A percentile compares a stretch with the other conserved stretches of the same genome.
Conservation (phyloP, 805 yeast species). For the Sugiyamaella boreocaroliniensis region DNA sequence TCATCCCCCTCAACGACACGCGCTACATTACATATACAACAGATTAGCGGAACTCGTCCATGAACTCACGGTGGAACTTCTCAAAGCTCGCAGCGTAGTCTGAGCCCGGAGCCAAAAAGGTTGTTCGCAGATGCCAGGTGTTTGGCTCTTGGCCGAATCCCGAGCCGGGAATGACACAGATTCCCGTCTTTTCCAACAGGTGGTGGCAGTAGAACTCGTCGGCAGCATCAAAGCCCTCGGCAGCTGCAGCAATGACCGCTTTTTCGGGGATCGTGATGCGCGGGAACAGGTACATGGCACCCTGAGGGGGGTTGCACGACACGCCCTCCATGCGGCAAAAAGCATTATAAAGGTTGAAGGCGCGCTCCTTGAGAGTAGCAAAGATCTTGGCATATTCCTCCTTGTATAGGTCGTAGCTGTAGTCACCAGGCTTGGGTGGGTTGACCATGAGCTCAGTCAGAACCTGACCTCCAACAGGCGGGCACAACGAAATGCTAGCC, state of each 20-base stretch:
- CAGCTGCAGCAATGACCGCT: constrained; percentile 56
- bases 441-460: constrained; percentile 86
- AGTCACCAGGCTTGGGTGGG: constrained; percentile 78
- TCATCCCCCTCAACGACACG: neutral
- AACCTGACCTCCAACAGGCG: constrained; percentile 93
- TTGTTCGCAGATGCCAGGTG: constrained; percentile 90
- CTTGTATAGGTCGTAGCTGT: constrained; percentile 60
- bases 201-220: constrained; percentile 88
- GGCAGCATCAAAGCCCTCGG: constrained; percentile 47
- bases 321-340: constrained; percentile 76
- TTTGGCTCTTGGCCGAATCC: constrained; percentile 93
- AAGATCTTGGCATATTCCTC: constrained; percentile 59
- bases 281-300: constrained; percentile 98
- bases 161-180: constrained; percentile 95
- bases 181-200: constrained; percentile 80
- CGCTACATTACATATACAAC: neutral
- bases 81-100: constrained; percentile 82
- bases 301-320: constrained; percentile 81
- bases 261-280: constrained; percentile 55
- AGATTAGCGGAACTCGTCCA: constrained; percentile 40
- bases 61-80: constrained; percentile 68
- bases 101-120: constrained; percentile 91
- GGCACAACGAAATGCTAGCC: constrained; percentile 86
- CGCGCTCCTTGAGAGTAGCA: constrained; percentile 54
- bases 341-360: constrained; percentile 58